A percentile compares a stretch with the other conserved stretches of the same genome.
phyloP scores from a whole-genome alignment of 23 red algal genomes.

The Agarophyton chilense region DNA sequence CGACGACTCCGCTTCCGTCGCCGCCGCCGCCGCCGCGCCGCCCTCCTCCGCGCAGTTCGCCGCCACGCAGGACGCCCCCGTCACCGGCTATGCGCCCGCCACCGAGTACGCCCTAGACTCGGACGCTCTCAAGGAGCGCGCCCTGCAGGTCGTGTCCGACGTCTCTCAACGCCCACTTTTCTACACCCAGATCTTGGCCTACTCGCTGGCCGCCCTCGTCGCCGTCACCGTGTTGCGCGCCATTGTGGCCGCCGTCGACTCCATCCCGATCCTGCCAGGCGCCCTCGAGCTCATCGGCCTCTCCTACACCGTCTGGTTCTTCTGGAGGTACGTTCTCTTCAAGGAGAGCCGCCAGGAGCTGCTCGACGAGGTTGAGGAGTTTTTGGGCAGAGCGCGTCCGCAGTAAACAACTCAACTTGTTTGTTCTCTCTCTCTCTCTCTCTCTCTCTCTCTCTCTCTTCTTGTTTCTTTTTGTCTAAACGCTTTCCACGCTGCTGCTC shows the following conservation, averaged over 20 bases:
- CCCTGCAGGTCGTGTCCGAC: constrained; percentile 56
- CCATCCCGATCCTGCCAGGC: constrained; percentile 70
- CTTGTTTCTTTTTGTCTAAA: neutral
- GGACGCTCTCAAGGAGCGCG: constrained; percentile 58
- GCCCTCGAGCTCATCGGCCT: constrained; percentile 80
- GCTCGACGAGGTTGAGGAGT: constrained; percentile 77
- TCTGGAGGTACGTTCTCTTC: constrained; percentile 78
- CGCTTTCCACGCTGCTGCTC: constrained; percentile 13
- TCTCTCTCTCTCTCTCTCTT: no score
- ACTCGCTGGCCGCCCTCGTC: constrained; percentile 45
- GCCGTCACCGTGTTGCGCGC: constrained; percentile 58
- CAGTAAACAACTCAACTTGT: neutral
- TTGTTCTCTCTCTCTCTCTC: neutral
- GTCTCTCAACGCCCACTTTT: constrained; percentile 63
- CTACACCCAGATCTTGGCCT: constrained; percentile 68
- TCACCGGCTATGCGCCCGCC: neutral
- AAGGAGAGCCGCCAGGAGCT: constrained; percentile 75
- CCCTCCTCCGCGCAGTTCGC: no score
- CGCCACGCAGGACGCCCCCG: neutral
- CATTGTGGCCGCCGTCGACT: constrained; percentile 73
- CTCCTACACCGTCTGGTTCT: constrained; percentile 83
- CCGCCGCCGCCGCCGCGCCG: no score
- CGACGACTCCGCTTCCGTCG: no score
- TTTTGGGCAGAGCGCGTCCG: constrained; percentile 66
- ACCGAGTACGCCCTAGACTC: constrained; percentile 47